Evolutionary conservation across 1,139 yeast genomes (phyloP), one percentile per base, ranked within the genome.

Genomic region (Blastobotrys illinoisensis): DNA sequence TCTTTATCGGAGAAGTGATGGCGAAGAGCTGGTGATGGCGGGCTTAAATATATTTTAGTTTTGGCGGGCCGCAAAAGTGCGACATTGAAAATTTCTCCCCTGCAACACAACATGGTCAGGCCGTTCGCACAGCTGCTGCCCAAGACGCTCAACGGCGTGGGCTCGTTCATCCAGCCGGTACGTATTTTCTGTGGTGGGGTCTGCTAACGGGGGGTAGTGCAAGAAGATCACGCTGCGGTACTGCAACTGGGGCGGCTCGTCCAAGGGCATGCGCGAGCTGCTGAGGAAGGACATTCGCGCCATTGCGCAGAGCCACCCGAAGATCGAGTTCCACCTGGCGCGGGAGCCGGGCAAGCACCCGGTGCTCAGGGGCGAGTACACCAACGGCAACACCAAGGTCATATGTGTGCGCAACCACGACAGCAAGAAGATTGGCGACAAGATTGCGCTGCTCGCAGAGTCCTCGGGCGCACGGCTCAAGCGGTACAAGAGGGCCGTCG

Each of bases 221-320:
- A 81, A 81, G 64, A 81, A 79, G 65, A 78, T 90, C 58, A 80
- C 85, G 11, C 71, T 91, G 54, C 84, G 87, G 58, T 90, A 85
- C 73, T 88, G 97, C 74, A 88, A 90, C 76, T 86, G 95, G 86
- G 98, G 97, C 50, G 99, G 98, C 18, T 87, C 96, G 3, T 91
- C 98, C 0, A 77, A 78, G 53, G 97, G 97, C 3, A 79, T 89
- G 73, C 77, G 91, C 62, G 83, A 86, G 55, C 80, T 88, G 61
- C 74, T 93, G 55, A 73, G 78, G 20, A 78, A 79, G 45, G 75
- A 82, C 58, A 72, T 91, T 45, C 50, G 53, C 36, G 18, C 40
- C 9, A 47, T 86, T 58, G 95, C 96, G 4, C 61, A 70, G 16
- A 65, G 73, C 53, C 77, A 87, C 67, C 83, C 88, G 49, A 79